Conservation (phyloP, 208 protist species). For the Endotrypanum monterogeii region DNA sequence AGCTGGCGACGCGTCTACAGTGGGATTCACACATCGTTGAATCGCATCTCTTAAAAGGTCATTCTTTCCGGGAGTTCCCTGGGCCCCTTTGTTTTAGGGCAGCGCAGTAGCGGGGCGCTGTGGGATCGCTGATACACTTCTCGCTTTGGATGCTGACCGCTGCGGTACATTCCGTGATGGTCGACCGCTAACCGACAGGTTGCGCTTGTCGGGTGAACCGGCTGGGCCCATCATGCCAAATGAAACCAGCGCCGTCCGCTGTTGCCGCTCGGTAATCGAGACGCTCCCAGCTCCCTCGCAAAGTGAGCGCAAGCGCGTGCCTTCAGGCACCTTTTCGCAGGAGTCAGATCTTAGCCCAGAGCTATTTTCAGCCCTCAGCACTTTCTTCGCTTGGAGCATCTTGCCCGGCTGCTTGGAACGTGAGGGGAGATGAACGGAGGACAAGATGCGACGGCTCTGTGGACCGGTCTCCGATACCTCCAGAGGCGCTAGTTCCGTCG, state of each 20-base stretch:
- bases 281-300: conserved; percentile 10
- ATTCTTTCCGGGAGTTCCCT: no score
- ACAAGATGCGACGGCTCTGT: conserved; percentile 11
- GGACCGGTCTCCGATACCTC: neutral
- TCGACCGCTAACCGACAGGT: conserved; percentile 1
- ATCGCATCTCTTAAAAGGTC: neutral
- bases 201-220: neutral
- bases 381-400: neutral
- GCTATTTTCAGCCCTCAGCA: neutral
- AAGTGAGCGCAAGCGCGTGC: neutral
- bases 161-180: conserved; percentile 2
- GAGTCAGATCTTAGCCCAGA: neutral
- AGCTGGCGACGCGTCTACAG: neutral
- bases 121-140: neutral
- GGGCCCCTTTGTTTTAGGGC: neutral
- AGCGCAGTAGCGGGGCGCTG: conserved; percentile 19
- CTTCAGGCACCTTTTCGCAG: neutral
- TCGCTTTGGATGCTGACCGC: conserved; percentile 4
- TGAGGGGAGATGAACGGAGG: conserved; percentile 2
- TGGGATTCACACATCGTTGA: neutral
- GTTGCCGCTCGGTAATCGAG: conserved; percentile 3
- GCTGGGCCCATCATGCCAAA: neutral
- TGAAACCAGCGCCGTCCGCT: conserved; percentile 2
- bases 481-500: neutral
- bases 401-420: neutral